A percentile compares a stretch with the other conserved stretches of the same genome.
These are phyloP conservation scores for Pyrus pyrifolia DNA, from an alignment of 306 rosid species.

Conservation along the genomic window DNA sequence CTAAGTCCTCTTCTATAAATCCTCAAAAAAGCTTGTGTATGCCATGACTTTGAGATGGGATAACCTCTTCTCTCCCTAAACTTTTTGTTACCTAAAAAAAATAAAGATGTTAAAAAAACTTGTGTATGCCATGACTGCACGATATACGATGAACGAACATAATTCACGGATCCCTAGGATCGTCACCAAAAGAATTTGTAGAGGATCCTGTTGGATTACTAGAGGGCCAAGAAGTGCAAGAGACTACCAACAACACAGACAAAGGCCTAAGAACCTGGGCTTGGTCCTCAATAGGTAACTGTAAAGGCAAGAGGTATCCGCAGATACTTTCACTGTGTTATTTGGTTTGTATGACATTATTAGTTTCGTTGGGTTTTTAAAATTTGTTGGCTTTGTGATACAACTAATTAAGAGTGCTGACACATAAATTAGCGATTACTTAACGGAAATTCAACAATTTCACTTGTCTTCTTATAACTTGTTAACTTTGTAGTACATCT, in stretches of 20 bases:
- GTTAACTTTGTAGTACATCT: not conserved
- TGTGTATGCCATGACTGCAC: too few species aligned
- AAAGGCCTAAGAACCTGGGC: not conserved
- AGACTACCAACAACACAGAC: not conserved
- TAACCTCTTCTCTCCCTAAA: too few species aligned
- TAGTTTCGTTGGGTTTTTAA: not conserved
- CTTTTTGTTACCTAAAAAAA: too few species aligned
- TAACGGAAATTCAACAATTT: too few species aligned
- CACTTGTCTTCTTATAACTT: too few species aligned
- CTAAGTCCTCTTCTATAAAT: too few species aligned
- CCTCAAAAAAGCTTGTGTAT: too few species aligned
- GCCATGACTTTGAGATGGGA: too few species aligned
- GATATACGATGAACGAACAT: too few species aligned
- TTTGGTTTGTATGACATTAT: not conserved
- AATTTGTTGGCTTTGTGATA: not conserved
- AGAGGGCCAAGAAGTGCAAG: not conserved
- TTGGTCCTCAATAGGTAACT: not conserved
- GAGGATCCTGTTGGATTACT: not conserved
- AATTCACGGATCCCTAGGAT: accelerated
- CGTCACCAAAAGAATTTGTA: too few species aligned
- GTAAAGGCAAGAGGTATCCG: not conserved
- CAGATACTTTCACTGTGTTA: not conserved
- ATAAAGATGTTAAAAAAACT: too few species aligned
- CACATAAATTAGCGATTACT: not conserved
- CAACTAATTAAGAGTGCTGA: not conserved